These are phyloP conservation scores for Pholiota conissans DNA, from an alignment of 768 basidiomycete genomes.

Conservation along the genomic window DNA sequence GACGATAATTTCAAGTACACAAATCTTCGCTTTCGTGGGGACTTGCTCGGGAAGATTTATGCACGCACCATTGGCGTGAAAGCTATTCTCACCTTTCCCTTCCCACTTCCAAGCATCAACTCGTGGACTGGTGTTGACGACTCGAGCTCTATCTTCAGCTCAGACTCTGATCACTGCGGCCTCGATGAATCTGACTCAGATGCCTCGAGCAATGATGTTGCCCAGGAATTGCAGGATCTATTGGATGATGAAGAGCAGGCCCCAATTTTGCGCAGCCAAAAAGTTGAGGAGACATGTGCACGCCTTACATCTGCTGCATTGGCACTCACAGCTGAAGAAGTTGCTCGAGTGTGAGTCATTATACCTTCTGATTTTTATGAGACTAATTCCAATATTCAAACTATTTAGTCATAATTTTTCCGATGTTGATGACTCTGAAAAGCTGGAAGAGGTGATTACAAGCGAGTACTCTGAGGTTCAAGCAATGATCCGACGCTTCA, in stretches of 20 bases:
- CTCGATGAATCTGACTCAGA: background rate
- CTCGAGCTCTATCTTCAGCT: background rate
- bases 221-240: background rate
- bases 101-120: background rate
- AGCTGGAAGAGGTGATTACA: background rate
- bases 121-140: background rate
- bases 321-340: background rate
- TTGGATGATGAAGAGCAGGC: background rate
- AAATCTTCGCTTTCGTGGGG: background rate
- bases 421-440: background rate
- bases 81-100: background rate
- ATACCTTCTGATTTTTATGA: background rate
- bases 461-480: background rate
- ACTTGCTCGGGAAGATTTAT: constrained; percentile 2
- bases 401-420: background rate
- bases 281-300: background rate
- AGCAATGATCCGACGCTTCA: background rate
- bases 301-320: background rate
- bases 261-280: background rate
- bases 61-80: background rate
- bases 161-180: background rate
- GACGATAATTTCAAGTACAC: constrained; percentile 2
- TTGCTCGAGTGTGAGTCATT: background rate
- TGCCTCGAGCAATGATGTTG: background rate
- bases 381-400: background rate